Base-by-base conservation (phyloP, 2,329 filamentous ascomycete species). In the Exophiala lecanii-corni region DNA sequence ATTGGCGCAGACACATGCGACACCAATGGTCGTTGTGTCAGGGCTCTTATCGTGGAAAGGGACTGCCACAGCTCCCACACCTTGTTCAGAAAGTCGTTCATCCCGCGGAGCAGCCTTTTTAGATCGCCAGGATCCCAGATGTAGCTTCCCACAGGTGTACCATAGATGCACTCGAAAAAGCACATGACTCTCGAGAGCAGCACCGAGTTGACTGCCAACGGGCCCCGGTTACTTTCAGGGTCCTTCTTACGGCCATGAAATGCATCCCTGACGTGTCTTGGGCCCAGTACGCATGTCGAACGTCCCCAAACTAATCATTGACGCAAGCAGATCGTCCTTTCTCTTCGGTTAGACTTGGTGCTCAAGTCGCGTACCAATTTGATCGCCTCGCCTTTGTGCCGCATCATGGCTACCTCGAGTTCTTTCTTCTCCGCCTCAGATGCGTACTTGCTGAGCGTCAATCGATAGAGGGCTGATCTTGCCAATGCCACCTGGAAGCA, bases 131-230 rank as follows among this genome's bases (percentile, higher is more conserved):
- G 31, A 37, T 49, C 49, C 49, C 49, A 51, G 33, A 51, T 46
- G 20, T 51, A 51, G 36, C 49, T 51, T 35, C 49, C 39, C 7
- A 45, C 45, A 20, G 45, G 43, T 2, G 49, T 51, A 17, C 49
- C 49, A 36, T 51, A 51, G 30, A 51, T 51, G 49, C 49, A 51
- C 32, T 51, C 49, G 26, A 51, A 51, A 28, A 51, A 51, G 28
- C 45, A 49, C 42, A 49, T 49, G 35, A 51, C 49, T 9, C 49
- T 38, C 16, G 45, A 49, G 31, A 51, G 32, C 13, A 49, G 42
- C 16, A 49, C 41, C 16, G 45, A 49, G 21, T 39, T 44, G 21
- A 51, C 46, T 9, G 41, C 43, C 9, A 51, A 39, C 7, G 49
- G 49, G 7, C 49, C 49, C 49, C 49, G 7, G 45, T 49, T 9